Evolutionary conservation across 2,329 filamentous ascomycete species (phyloP), one percentile per base, ranked within the genome.

Genomic region (Claviceps cyperi): DNA sequence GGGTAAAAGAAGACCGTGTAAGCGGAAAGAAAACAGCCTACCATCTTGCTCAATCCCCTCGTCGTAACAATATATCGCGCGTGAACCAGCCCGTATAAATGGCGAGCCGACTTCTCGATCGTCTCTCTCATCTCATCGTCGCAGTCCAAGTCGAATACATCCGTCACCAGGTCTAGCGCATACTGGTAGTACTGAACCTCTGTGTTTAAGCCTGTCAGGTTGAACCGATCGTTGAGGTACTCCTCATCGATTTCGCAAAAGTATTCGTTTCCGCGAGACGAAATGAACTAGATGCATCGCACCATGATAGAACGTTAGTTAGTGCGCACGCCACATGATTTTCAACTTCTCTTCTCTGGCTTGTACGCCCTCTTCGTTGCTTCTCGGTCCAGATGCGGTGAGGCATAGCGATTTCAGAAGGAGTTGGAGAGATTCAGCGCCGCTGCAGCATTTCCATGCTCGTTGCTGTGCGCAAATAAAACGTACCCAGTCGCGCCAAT

Each of bases 181-280:
- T 98, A 96, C 69, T 98, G 92, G 63, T 98, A 98, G 73, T 97
- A 96, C 63, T 95, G 87, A 14, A 98, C 92, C 66, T 98, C 92
- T 37, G 88, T 91, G 69, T 97, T 96, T 47, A 98, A 78, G 38
- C 92, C 92, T 0, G 92, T 98, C 54, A 98, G 75, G 70, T 98
- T 98, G 78, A 98, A 98, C 47, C 92, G 83, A 67, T 98, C 92
- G 48, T 90, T 97, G 45, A 98, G 77, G 68, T 98, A 98, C 62
- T 98, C 92, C 67, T 98, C 92, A 68, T 98, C 92, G 61, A 98
- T 97, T 66, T 98, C 92, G 78, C 92, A 98, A 63, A 97, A 98
- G 70, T 98, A 98, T 66, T 98, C 92, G 69, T 98, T 97, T 57
- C 92, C 92, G 50, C 92, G 81, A 5, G 90, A 95, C 4, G 91